Evolutionary conservation across 1,284 basidiomycete genomes (phyloP).

Genomic region (Cutaneotrichosporon dermatis): DNA sequence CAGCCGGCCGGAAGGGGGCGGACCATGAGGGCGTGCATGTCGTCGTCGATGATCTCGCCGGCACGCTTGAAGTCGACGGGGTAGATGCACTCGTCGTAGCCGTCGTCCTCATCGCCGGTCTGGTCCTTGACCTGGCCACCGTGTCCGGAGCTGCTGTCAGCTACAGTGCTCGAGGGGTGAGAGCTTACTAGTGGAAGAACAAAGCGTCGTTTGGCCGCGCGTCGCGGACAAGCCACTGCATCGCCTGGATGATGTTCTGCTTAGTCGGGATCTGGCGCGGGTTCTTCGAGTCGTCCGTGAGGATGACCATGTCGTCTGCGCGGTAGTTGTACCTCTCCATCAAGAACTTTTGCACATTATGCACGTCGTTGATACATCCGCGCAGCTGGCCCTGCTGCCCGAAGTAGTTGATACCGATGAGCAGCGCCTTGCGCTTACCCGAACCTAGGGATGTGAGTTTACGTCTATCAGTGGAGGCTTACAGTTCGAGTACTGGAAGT

Average conservation of each 20-base stretch:
- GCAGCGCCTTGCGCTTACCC: slow-evolving; percentile 37
- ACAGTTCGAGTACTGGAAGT: slow-evolving; percentile 80
- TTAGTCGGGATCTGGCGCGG: slow-evolving; percentile 65
- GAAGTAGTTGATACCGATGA: slow-evolving; percentile 64
- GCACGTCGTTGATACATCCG: slow-evolving; percentile 85
- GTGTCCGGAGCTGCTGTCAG: slow-evolving; percentile 58
- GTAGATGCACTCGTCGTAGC: slow-evolving; percentile 69
- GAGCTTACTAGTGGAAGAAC: slow-evolving; percentile 79
- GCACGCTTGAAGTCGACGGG: slow-evolving; percentile 68
- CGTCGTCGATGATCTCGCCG: slow-evolving; percentile 79
- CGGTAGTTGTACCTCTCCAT: slow-evolving; percentile 68
- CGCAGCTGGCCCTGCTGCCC: slow-evolving; percentile 60
- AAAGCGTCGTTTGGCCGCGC: slow-evolving; percentile 78
- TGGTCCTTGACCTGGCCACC: slow-evolving; percentile 71
- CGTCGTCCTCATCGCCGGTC: slow-evolving; percentile 60
- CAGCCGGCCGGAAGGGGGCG: slow-evolving; percentile 70
- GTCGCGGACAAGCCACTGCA: slow-evolving; percentile 82
- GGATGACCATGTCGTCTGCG: slow-evolving; percentile 74
- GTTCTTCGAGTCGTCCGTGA: slow-evolving; percentile 67
- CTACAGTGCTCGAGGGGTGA: too few species aligned
- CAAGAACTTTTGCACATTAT: slow-evolving; percentile 70
- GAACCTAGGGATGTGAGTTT: slow-evolving; percentile 20
- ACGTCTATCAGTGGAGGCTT: slow-evolving; percentile 5
- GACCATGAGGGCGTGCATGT: slow-evolving; percentile 57
- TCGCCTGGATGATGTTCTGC: slow-evolving; percentile 77